These are phyloP conservation scores for Phytophthora megakarya DNA, from an alignment of 352 stramenopile genomes.

Conservation along the genomic window DNA sequence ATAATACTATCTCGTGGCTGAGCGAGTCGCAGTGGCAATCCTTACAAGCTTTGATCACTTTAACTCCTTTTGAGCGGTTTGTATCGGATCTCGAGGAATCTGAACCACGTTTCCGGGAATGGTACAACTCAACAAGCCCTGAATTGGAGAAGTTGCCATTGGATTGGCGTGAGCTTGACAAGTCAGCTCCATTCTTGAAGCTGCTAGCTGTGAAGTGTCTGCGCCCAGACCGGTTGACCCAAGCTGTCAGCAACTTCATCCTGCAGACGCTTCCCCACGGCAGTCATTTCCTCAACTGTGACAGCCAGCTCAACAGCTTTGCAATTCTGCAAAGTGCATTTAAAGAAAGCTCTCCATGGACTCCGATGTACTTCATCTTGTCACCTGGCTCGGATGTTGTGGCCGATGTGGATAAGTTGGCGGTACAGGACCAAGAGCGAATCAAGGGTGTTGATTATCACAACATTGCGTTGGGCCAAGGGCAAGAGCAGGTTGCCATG, in stretches of 20 bases:
- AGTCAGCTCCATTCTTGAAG: conserved; percentile 90
- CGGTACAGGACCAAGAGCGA: conserved; percentile 89
- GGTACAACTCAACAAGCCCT: conserved; percentile 87
- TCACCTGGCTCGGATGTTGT: conserved; percentile 97
- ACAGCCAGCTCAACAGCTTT: conserved; percentile 94
- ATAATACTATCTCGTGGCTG: conserved; percentile 87
- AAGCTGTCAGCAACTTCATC: conserved; percentile 95
- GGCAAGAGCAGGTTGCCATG: conserved; percentile 93
- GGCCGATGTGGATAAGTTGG: conserved; percentile 94
- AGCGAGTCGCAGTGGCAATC: conserved; percentile 86
- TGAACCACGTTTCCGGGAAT: conserved; percentile 90
- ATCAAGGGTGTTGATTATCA: conserved; percentile 96
- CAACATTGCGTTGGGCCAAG: conserved; percentile 95
- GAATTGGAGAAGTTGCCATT: conserved; percentile 91
- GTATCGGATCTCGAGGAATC: conserved; percentile 89
- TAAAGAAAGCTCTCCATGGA: conserved; percentile 92
- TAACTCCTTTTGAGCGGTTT: conserved; percentile 89
- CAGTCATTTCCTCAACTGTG: conserved; percentile 79
- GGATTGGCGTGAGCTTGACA: conserved; percentile 93
- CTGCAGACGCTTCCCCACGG: conserved; percentile 72
- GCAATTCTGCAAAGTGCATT: conserved; percentile 95
- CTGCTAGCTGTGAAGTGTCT: conserved; percentile 95
- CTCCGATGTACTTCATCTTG: conserved; percentile 98
- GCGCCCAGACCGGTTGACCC: conserved; percentile 93
- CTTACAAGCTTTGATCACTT: conserved; percentile 70